Conservation (phyloP, 129 eudicot genomes). For the Flaveria ramosissima region DNA sequence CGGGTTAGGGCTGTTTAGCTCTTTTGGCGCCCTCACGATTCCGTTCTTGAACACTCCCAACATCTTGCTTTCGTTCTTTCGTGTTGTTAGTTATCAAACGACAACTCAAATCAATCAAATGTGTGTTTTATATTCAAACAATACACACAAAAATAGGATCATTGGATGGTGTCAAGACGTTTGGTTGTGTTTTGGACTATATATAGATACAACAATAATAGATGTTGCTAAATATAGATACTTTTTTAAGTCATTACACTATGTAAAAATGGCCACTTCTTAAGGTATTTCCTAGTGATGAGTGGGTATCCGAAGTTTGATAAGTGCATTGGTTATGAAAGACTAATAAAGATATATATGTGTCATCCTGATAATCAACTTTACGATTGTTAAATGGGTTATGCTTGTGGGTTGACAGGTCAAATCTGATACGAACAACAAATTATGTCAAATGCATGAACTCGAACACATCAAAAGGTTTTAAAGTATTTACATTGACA, state of each 20-base stretch:
- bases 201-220: constrained; percentile 25
- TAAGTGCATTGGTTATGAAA: background rate
- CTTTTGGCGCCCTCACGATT: constrained; percentile 79
- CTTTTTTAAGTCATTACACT: constrained; percentile 1
- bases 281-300: background rate
- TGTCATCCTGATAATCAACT: background rate
- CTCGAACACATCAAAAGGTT: too few relatives aligned
- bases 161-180: constrained; percentile 31
- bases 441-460: too few relatives aligned
- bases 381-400: too few relatives aligned
- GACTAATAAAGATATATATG: background rate
- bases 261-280: constrained; percentile 13
- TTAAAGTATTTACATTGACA: too few relatives aligned
- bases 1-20: constrained; percentile 67
- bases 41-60: constrained; percentile 88
- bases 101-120: constrained; percentile 30
- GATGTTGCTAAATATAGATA: constrained; percentile 25
- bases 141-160: constrained; percentile 36
- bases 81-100: constrained; percentile 22
- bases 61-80: constrained; percentile 42
- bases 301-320: background rate
- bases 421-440: too few relatives aligned
- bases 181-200: constrained; percentile 29
- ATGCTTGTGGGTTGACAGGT: too few relatives aligned
- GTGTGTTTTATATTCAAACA: constrained; percentile 25